Conservation (phyloP, 1,284 basidiomycete species). For the Naganishia liquefaciens region DNA sequence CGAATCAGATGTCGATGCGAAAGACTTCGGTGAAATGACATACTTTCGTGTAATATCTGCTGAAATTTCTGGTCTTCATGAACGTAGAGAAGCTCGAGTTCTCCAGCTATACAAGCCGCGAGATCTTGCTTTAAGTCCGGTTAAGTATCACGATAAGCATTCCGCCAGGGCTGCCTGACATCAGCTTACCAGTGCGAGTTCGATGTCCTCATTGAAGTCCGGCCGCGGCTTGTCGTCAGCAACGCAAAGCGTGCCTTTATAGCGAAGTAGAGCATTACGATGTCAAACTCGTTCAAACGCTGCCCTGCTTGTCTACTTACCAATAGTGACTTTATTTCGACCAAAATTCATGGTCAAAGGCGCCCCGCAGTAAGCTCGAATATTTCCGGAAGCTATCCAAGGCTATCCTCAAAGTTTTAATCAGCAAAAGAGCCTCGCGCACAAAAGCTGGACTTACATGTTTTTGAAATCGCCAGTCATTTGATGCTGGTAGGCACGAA, state of each 20-base stretch:
- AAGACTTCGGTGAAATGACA: constrained; percentile 11
- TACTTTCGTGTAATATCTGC: constrained; percentile 46
- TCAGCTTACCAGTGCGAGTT: constrained; percentile 31
- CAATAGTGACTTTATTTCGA: constrained; percentile 38
- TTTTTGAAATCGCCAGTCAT: constrained; percentile 42
- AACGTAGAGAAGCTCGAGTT: constrained; percentile 42
- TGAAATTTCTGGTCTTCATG: constrained; percentile 37
- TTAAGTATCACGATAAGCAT: not conserved
- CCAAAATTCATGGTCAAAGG: constrained; percentile 38
- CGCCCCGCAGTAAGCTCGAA: constrained; percentile 41
- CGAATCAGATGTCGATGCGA: not conserved
- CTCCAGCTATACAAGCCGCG: constrained; percentile 40
- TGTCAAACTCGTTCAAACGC: not conserved
- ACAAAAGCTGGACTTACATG: not conserved
- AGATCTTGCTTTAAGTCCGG: constrained; percentile 35
- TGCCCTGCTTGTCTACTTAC: constrained; percentile 5
- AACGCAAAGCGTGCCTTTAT: constrained; percentile 37
- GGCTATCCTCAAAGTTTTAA: constrained; percentile 37
- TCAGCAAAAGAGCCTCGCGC: constrained; percentile 5
- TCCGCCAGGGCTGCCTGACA: not conserved
- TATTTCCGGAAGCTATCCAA: constrained; percentile 28
- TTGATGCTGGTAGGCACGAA: constrained; percentile 1
- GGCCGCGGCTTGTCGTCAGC: constrained; percentile 40
- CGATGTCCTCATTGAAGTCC: constrained; percentile 35
- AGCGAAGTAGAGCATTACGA: not conserved